Conservation (phyloP, 768 basidiomycete species). For the Lactarius sp. region DNA sequence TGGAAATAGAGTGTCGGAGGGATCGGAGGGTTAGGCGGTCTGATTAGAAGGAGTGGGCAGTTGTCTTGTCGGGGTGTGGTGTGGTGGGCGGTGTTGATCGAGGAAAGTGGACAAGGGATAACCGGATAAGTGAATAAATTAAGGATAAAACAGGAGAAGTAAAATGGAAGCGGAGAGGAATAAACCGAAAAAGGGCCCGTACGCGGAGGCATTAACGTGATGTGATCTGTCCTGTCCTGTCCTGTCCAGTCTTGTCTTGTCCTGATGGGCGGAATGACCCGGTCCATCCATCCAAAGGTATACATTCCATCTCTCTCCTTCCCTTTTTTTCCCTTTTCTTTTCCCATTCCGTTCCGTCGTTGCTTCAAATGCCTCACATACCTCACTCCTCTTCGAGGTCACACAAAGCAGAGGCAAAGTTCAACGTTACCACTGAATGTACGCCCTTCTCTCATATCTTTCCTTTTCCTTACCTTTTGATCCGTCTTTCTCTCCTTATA, state of each 20-base stretch:
- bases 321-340: not conserved
- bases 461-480: not conserved
- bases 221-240: no score
- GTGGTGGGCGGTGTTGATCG: no score
- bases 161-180: conserved; percentile 14
- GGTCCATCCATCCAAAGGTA: not conserved
- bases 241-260: no score
- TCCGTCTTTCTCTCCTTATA: not conserved
- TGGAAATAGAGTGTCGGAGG: no score
- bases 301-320: not conserved
- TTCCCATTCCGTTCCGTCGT: not conserved
- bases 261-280: not conserved
- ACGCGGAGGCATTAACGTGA: no score
- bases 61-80: no score
- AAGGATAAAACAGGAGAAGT: not conserved
- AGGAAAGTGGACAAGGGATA: no score
- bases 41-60: no score
- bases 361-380: no score
- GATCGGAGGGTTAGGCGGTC: no score
- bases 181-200: conserved; percentile 10
- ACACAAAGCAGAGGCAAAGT: conserved; percentile 43
- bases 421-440: conserved; percentile 53
- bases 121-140: no score
- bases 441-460: conserved; percentile 21
- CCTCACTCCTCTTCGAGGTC: conserved; percentile 29